Conservation (phyloP, 805 yeast genomes). For the Yamadazyma takamatsuzukensis region DNA sequence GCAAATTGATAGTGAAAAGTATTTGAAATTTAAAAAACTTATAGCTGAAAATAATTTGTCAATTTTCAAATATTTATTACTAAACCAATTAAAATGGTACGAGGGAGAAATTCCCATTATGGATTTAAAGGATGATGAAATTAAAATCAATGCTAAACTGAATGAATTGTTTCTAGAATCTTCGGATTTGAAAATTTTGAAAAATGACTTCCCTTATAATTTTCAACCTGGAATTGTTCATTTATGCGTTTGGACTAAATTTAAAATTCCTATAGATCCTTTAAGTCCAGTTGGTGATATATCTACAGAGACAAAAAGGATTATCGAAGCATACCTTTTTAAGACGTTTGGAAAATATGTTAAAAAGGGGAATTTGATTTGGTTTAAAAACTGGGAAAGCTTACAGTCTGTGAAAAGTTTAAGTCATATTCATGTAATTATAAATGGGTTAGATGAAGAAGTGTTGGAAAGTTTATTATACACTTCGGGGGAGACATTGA, state of each 20-base stretch:
- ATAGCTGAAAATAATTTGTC: slow-evolving; percentile 33
- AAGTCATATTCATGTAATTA: slow-evolving; percentile 67
- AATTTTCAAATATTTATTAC: slow-evolving; percentile 48
- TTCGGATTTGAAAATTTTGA: slow-evolving; percentile 42
- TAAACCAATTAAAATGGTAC: slow-evolving; percentile 50
- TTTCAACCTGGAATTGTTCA: slow-evolving; percentile 51
- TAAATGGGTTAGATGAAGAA: slow-evolving; percentile 37
- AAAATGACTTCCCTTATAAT: slow-evolving; percentile 67
- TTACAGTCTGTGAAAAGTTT: slow-evolving; percentile 64
- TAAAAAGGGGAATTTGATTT: slow-evolving; percentile 38
- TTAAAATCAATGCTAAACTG: slow-evolving; percentile 10
- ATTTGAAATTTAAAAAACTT: slow-evolving; percentile 42
- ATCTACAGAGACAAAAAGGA: slow-evolving; percentile 33
- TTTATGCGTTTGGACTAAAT: slow-evolving; percentile 65
- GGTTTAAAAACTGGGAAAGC: slow-evolving; percentile 73
- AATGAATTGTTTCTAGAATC: slow-evolving; percentile 37
- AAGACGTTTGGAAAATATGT: slow-evolving; percentile 45
- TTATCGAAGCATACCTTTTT: slow-evolving; percentile 44
- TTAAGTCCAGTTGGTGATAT: slow-evolving; percentile 50
- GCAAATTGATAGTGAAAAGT: slow-evolving; percentile 36
- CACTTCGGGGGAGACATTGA: slow-evolving; percentile 14
- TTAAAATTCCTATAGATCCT: slow-evolving; percentile 50
- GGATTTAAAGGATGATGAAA: slow-evolving; percentile 16
- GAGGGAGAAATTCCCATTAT: slow-evolving; percentile 21
- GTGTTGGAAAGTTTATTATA: slow-evolving; percentile 15